Percentiles rank a stretch among this genome's conserved stretches.
These are phyloP conservation scores for Ogataea methanolica DNA, from an alignment of 805 yeast species.

Conservation along the genomic window DNA sequence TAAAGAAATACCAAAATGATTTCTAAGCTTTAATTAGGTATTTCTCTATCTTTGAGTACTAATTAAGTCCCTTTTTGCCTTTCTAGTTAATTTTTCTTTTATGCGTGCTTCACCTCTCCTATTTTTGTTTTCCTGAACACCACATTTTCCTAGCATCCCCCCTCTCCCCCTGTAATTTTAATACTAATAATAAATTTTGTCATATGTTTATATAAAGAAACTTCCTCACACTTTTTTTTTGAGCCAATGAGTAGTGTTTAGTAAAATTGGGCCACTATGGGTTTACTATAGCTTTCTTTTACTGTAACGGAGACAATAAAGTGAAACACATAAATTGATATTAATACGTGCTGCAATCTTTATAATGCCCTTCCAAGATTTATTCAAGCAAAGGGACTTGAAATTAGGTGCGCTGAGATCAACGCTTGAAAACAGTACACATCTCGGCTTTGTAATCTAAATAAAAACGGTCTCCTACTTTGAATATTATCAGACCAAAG, in stretches of 20 bases:
- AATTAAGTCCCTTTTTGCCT: neutral
- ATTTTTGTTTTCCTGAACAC: neutral
- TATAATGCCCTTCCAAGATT: too few species aligned
- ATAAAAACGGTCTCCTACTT: too few species aligned
- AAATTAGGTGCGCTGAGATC: too few species aligned
- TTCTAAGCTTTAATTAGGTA: slow-evolving; percentile 16
- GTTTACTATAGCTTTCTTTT: too few species aligned
- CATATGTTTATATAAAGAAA: too few species aligned
- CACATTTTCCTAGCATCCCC: neutral
- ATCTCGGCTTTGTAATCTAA: too few species aligned
- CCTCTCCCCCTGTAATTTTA: neutral
- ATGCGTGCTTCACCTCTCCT: neutral
- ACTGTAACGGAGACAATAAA: too few species aligned
- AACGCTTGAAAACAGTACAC: too few species aligned
- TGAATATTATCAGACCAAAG: neutral
- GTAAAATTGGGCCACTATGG: too few species aligned
- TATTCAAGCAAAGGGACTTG: too few species aligned
- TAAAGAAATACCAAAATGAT: slow-evolving; percentile 27
- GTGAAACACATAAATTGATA: too few species aligned
- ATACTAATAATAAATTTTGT: neutral
- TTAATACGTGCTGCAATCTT: too few species aligned
- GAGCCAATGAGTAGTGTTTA: neutral
- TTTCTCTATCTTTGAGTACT: neutral
- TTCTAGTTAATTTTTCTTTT: neutral
- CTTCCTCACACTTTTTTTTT: neutral